phyloP scores from a whole-genome alignment of 495 filamentous ascomycete species.

The Sphaerosporella brunnea region DNA sequence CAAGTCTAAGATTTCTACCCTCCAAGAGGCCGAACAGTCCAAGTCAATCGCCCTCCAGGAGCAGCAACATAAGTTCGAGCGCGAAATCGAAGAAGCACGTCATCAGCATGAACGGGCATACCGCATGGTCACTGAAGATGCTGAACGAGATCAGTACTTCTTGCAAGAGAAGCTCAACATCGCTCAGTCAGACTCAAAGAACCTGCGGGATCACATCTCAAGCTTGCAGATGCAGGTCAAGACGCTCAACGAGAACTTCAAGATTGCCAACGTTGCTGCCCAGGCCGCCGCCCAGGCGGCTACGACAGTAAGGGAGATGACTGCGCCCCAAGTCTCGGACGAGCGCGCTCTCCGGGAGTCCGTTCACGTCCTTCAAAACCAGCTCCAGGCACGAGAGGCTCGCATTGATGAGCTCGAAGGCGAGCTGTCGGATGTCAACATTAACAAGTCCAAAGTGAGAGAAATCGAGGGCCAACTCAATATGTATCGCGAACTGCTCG shows the following conservation, averaged over 20 bases:
- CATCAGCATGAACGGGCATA: slow-evolving; percentile 47
- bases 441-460: slow-evolving; percentile 46
- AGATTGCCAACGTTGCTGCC: slow-evolving; percentile 80
- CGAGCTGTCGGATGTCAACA: slow-evolving; percentile 44
- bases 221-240: slow-evolving; percentile 70
- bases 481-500: slow-evolving; percentile 87
- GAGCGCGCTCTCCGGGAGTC: slow-evolving; percentile 90
- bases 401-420: slow-evolving; percentile 74
- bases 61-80: slow-evolving; percentile 43
- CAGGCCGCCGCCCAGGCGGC: slow-evolving; percentile 71
- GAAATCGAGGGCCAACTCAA: slow-evolving; percentile 79
- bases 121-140: slow-evolving; percentile 52
- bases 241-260: slow-evolving; percentile 16
- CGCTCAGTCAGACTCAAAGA: slow-evolving; percentile 58
- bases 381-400: slow-evolving; percentile 81
- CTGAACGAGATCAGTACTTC: slow-evolving; percentile 47
- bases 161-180: slow-evolving; percentile 54
- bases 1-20: slow-evolving; percentile 38
- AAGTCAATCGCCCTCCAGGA: slow-evolving; percentile 34
- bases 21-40: slow-evolving; percentile 52
- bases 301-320: slow-evolving; percentile 35
- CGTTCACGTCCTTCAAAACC: slow-evolving; percentile 87
- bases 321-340: slow-evolving; percentile 42
- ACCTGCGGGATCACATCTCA: slow-evolving; percentile 60
- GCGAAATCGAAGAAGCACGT: slow-evolving; percentile 33